phyloP scores from a whole-genome alignment of 1,139 yeast species.

The Meyerozyma elateridarum region DNA sequence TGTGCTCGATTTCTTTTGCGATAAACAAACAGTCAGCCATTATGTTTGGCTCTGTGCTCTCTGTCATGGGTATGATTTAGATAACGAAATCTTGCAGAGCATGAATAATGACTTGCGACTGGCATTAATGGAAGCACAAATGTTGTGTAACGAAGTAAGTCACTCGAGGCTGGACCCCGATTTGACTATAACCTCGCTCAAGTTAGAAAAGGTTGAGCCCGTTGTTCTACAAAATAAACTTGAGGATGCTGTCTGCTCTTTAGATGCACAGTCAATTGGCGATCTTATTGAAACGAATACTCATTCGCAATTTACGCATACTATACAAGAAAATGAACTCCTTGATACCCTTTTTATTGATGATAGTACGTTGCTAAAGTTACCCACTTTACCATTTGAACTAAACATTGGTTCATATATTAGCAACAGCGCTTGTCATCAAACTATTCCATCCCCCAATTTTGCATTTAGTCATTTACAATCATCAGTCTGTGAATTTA shows the following conservation, averaged over 20 bases:
- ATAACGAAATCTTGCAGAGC: slow-evolving; percentile 23
- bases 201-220: slow-evolving; percentile 22
- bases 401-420: slow-evolving; percentile 32
- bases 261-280: slow-evolving; percentile 34
- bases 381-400: slow-evolving; percentile 31
- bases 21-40: slow-evolving; percentile 16
- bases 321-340: slow-evolving; percentile 32
- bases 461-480: neutral
- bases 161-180: slow-evolving; percentile 3
- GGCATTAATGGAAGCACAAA: slow-evolving; percentile 53
- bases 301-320: slow-evolving; percentile 36
- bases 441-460: neutral
- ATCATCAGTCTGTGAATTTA: slow-evolving; percentile 8
- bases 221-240: slow-evolving; percentile 14
- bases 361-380: slow-evolving; percentile 18
- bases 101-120: slow-evolving; percentile 52
- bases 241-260: slow-evolving; percentile 9
- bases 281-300: slow-evolving; percentile 33
- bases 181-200: neutral
- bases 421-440: too few species aligned
- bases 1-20: slow-evolving; percentile 24
- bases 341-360: slow-evolving; percentile 28
- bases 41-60: slow-evolving; percentile 41
- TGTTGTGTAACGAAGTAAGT: slow-evolving; percentile 37
- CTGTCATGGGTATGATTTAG: slow-evolving; percentile 34